Percentiles rank a stretch among this genome's conserved stretches.
These are phyloP conservation scores for Clarireedia homoeocarpa DNA, from an alignment of 2,329 filamentous ascomycete species.

Conservation along the genomic window DNA sequence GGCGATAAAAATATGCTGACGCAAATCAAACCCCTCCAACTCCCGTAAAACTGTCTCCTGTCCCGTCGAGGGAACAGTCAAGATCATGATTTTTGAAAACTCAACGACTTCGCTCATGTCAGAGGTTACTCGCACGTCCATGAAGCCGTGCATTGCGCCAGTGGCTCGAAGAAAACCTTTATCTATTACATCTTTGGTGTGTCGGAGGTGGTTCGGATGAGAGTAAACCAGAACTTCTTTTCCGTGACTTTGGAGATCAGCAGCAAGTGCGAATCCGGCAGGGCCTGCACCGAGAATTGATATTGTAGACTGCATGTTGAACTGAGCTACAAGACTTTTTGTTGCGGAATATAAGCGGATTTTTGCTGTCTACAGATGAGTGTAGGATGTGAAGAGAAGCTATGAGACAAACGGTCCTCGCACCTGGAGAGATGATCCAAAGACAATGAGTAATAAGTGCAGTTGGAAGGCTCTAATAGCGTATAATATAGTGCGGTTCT, in stretches of 20 bases:
- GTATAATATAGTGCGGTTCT: too few relatives aligned
- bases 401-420: too few relatives aligned
- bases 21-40: slow-evolving; percentile 5
- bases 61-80: slow-evolving; percentile 13
- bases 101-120: slow-evolving; percentile 6
- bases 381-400: neutral
- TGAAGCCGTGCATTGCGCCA: neutral
- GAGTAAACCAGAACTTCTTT: slow-evolving; percentile 9
- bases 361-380: neutral
- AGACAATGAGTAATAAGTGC: too few relatives aligned
- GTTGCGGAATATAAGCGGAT: neutral
- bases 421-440: too few relatives aligned
- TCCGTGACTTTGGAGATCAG: slow-evolving; percentile 10
- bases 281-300: slow-evolving; percentile 12
- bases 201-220: slow-evolving; percentile 8
- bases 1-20: neutral
- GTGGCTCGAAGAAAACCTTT: slow-evolving; percentile 1
- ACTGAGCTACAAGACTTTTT: neutral
- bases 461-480: too few relatives aligned
- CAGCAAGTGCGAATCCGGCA: slow-evolving; percentile 11
- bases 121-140: neutral
- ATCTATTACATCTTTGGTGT: slow-evolving; percentile 1
- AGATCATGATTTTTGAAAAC: slow-evolving; percentile 11
- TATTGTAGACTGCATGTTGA: slow-evolving; percentile 8
- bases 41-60: slow-evolving; percentile 7